These are phyloP conservation scores for Salix koriyanagi DNA, from an alignment of 345 rosid genomes.

Conservation along the genomic window DNA sequence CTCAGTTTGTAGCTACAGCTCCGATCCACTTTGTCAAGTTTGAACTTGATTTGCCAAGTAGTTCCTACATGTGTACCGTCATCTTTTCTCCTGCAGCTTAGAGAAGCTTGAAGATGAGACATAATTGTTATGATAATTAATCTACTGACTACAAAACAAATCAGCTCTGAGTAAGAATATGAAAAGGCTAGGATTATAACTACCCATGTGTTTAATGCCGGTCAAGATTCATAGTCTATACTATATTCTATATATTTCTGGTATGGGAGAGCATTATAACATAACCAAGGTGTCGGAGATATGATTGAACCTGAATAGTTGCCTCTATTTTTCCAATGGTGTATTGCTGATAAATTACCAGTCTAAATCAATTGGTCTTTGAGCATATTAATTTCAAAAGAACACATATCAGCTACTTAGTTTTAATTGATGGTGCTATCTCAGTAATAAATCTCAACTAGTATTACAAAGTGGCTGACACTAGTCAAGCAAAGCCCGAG, in stretches of 20 bases:
- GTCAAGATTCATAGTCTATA: not conserved
- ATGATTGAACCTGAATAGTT: not conserved
- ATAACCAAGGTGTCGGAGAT: not conserved
- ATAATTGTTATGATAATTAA: not conserved
- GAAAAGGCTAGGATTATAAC: not conserved
- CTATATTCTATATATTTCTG: not conserved
- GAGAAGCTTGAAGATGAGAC: not conserved
- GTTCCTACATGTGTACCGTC: slow-evolving; percentile 37
- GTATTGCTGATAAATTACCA: not conserved
- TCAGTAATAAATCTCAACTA: not conserved
- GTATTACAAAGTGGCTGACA: not conserved
- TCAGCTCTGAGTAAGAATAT: not conserved
- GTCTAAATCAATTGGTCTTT: not conserved
- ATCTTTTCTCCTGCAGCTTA: slow-evolving; percentile 33
- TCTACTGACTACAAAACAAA: not conserved
- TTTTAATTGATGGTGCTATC: not conserved
- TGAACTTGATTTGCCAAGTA: slow-evolving; percentile 27
- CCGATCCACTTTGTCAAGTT: slow-evolving; percentile 14
- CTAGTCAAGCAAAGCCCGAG: not conserved
- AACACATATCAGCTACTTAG: not conserved
- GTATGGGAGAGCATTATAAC: no score
- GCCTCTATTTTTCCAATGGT: not conserved
- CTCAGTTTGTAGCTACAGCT: slow-evolving; percentile 12
- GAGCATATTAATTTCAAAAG: not conserved
- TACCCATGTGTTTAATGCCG: not conserved